These are phyloP conservation scores for Linanthus parryae DNA, from an alignment of 148 eudicot genomes.

Conservation along the genomic window DNA sequence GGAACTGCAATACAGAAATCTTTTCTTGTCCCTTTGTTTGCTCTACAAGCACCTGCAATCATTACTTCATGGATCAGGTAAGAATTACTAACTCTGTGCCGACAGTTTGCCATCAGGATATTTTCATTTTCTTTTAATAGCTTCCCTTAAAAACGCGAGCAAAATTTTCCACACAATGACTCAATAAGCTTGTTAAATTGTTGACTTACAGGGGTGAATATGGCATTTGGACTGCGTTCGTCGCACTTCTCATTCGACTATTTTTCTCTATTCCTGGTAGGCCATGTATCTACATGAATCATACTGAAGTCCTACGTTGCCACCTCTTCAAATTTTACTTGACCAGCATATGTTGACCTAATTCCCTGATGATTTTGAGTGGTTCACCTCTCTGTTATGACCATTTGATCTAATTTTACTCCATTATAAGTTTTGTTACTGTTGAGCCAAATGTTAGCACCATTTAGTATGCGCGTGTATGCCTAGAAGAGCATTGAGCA, in stretches of 20 bases:
- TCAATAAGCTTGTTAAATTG: slow-evolving; percentile 3
- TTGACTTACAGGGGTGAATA: slow-evolving; percentile 71
- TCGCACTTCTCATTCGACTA: slow-evolving; percentile 78
- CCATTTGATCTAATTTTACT: no score
- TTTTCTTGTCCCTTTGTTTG: slow-evolving; percentile 83
- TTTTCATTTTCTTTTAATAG: not conserved
- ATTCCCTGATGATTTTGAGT: no score
- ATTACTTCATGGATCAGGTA: slow-evolving; percentile 86
- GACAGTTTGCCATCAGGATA: not conserved
- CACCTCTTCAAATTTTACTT: no score
- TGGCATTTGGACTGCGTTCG: slow-evolving; percentile 82
- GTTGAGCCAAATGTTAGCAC: no score
- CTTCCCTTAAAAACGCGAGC: not conserved
- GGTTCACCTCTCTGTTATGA: no score
- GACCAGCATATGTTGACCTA: no score
- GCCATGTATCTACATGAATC: no score
- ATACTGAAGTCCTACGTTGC: no score
- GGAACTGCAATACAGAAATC: slow-evolving; percentile 78
- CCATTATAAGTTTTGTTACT: no score
- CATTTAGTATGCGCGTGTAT: no score
- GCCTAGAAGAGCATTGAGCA: no score
- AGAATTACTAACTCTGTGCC: slow-evolving; percentile 12
- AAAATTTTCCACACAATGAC: slow-evolving; percentile 1
- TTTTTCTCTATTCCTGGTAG: slow-evolving; percentile 86
- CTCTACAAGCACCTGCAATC: slow-evolving; percentile 77